Base-by-base conservation (phyloP, 805 yeast species). In the Metschnikowia koreensis region DNA sequence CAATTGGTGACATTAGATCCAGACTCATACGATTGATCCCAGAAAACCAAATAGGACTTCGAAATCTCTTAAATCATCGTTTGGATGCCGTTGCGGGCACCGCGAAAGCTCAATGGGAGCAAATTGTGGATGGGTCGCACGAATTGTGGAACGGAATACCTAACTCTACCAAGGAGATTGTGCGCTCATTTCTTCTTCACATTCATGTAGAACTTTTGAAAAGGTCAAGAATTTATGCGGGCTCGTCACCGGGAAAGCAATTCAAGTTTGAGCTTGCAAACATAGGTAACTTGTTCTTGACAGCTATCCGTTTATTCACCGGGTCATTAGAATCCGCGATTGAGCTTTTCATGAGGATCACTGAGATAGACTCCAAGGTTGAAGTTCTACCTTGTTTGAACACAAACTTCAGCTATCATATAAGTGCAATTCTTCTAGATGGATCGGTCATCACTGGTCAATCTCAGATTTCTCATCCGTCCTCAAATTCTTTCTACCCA, bases 381-480 rank as follows among this genome's bases (percentile, higher is more conserved):
- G 75, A 80, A 40, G 89, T 91, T 1, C 66, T 89, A 6, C 96
- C 97, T 0, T 90, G 96, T 55, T 72, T 91, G 38, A 89, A 87
- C 62, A 87, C 96, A 8, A 89, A 86, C 60, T 88, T 87, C 70
- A 83, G 92, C 13, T 89, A 89, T 58, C 96, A 91, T 61, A 90
- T 92, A 28, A 84, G 93, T 46, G 97, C 97, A 0, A 59, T 79
- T 29, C 72, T 92, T 41, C 70, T 72, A 34, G 81, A 89, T 66
- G 96, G 96, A 2, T 73, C 79, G 4, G 74, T 86, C 1, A 84
- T 92, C 36, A 86, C 92, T 0, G 98, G 98, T 11, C 98, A 92
- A 66, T 86, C 93, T 3, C 96, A 91, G 63, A 92, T 92, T 10
- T 89, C 97, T 1, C 98, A 92, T 68, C 98, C 98, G 1, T 70